Conservation (phyloP, 768 basidiomycete species). For the Lactarius sp. region DNA sequence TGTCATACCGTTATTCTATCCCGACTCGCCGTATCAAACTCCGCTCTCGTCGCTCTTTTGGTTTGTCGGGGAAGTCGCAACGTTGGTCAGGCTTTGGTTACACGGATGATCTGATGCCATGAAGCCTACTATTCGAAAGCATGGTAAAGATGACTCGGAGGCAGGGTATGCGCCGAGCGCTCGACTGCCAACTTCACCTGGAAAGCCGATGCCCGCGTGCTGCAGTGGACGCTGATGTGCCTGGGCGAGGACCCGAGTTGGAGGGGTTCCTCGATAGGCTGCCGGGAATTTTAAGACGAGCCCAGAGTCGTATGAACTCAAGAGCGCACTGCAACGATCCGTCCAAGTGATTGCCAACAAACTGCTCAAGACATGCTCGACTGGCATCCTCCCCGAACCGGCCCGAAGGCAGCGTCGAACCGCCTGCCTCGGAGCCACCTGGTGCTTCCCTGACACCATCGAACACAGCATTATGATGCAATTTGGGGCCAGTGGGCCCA, state of each 20-base stretch:
- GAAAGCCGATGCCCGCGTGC: background rate
- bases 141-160: too few relatives aligned
- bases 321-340: background rate
- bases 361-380: constrained; percentile 4
- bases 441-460: background rate
- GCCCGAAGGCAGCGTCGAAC: constrained; percentile 6
- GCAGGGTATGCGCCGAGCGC: constrained; percentile 9
- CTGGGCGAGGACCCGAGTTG: background rate
- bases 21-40: constrained; percentile 20
- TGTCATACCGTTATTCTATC: constrained; percentile 17
- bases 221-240: constrained; percentile 11
- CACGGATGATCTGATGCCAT: background rate
- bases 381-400: background rate
- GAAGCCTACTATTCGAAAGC: too few relatives aligned
- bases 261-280: constrained; percentile 17
- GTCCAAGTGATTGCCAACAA: background rate
- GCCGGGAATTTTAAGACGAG: constrained; percentile 2
- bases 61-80: background rate
- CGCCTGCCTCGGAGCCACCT: background rate
- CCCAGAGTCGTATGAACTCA: background rate
- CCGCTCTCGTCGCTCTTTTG: constrained; percentile 12
- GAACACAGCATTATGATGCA: background rate
- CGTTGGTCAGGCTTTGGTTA: constrained; percentile 10
- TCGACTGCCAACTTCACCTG: background rate
- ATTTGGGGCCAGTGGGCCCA: background rate